Evolutionary conservation across 768 basidiomycete genomes (phyloP), one percentile per base, ranked within the genome.

Genomic region (Lentinula lateritia): DNA sequence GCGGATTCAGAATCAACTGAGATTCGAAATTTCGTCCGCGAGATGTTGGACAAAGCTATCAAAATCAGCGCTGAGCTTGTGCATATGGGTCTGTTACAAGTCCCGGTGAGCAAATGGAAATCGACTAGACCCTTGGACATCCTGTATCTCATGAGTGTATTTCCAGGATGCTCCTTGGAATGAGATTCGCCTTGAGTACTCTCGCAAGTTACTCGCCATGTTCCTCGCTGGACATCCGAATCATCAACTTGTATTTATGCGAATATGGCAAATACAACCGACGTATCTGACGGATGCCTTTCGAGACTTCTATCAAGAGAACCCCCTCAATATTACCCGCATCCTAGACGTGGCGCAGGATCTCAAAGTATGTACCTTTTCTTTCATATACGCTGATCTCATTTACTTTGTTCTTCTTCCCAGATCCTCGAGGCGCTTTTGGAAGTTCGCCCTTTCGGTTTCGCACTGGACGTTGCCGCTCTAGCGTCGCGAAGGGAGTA

Each of bases 271-370:
- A 69, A 89, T 92, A 46, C 86, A 94, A 68, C 92, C 91, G 0
- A 78, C 86, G 0, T 92, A 95, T 71, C 83, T 98, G 55, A 88
- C 93, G 5, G 83, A 87, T 60, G 93, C 93, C 6, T 90, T 98
- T 74, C 85, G 89, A 35, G 92, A 94, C 64, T 95, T 94, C 70
- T 97, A 98, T 73, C 84, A 89, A 52, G 93, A 95, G 68, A 93
- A 87, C 64, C 92, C 93, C 43, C 82, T 95, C 59, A 97, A 98
- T 70, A 93, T 98, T 59, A 94, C 93, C 15, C 83, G 95, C 42
- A 95, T 99, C 52, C 77, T 98, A 55, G 97, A 99, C 69, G 91
- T 98, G 32, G 95, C 93, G 9, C 93, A 95, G 71, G 95, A 98
- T 69, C 80, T 98, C 61, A 95, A 96, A 80, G 95, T 90, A 69